Evolutionary conservation across 108 stramenopile species (phyloP).

Genomic region (Stephanodiscus minutulus): DNA sequence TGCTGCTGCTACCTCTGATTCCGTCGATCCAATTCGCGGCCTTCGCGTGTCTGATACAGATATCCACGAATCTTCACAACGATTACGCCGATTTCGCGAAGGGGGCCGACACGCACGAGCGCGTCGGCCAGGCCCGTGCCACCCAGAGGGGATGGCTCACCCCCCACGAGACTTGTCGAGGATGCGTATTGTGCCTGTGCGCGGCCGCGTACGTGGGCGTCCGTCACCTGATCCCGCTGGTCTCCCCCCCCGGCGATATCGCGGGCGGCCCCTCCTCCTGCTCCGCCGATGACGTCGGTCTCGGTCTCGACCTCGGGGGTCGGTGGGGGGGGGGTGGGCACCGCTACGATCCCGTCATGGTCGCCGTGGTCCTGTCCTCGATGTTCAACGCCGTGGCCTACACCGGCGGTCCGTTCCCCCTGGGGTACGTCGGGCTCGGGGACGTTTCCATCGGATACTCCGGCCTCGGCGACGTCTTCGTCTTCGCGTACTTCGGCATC

Average conservation of each 20-base stretch:
- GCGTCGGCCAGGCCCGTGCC: conserved; percentile 89
- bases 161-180: conserved; percentile 67
- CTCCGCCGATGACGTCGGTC: background rate
- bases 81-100: conserved; percentile 91
- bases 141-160: conserved; percentile 91
- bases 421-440: conserved; percentile 86
- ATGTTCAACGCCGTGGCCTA: conserved; percentile 87
- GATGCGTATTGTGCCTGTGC: conserved; percentile 54
- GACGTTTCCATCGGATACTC: conserved; percentile 81
- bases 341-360: conserved; percentile 27
- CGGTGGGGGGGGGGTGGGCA: background rate
- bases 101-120: conserved; percentile 79
- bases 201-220: conserved; percentile 58
- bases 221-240: conserved; percentile 36
- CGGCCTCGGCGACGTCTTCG: conserved; percentile 88
- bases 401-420: conserved; percentile 87
- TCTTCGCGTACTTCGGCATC: conserved; percentile 88
- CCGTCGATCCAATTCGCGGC: conserved; percentile 38
- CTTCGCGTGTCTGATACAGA: conserved; percentile 65
- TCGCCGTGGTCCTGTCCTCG: conserved; percentile 58
- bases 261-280: background rate
- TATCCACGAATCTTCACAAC: conserved; percentile 90
- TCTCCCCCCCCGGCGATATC: too few species aligned
- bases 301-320: conserved; percentile 3
- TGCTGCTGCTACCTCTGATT: background rate